Conservation (phyloP, 2,329 filamentous ascomycete species). For the Balansia obtecta region DNA sequence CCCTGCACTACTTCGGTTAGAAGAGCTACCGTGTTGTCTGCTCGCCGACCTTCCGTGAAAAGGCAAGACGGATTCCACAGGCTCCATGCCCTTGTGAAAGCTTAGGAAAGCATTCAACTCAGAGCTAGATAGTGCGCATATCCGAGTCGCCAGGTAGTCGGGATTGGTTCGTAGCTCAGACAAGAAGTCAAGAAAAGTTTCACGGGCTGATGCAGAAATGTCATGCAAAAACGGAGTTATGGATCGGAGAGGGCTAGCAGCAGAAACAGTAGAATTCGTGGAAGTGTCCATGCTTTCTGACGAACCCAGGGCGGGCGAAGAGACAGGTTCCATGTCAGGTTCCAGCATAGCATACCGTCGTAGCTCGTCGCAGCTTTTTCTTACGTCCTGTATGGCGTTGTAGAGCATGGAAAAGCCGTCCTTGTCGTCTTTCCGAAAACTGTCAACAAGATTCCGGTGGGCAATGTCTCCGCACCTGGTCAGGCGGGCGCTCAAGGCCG, state of each 20-base stretch:
- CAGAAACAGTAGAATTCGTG: constrained; percentile 25
- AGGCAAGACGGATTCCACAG: constrained; percentile 71
- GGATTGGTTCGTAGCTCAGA: constrained; percentile 74
- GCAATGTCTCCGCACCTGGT: constrained; percentile 63
- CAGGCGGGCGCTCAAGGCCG: constrained; percentile 61
- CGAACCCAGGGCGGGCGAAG: constrained; percentile 29
- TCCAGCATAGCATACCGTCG: constrained; percentile 59
- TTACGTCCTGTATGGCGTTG: constrained; percentile 67
- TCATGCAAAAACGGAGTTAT: constrained; percentile 53
- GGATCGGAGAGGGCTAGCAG: constrained; percentile 24
- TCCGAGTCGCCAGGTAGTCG: constrained; percentile 72
- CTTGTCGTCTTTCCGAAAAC: constrained; percentile 69
- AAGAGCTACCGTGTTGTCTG: constrained; percentile 32
- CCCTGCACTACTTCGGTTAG: constrained; percentile 34
- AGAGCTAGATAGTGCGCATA: constrained; percentile 60
- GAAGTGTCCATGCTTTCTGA: constrained; percentile 38
- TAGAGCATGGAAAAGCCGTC: constrained; percentile 62
- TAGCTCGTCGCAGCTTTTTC: constrained; percentile 62
- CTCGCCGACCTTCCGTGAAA: constrained; percentile 44
- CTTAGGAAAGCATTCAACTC: constrained; percentile 70
- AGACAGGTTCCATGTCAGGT: constrained; percentile 53
- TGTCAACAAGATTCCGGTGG: constrained; percentile 64
- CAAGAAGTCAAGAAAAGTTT: constrained; percentile 68
- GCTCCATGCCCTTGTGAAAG: constrained; percentile 67
- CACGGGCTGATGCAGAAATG: constrained; percentile 61